A percentile compares a stretch with the other conserved stretches of the same genome.
These are phyloP conservation scores for Populus ilicifolia DNA, from an alignment of 345 rosid species.

Conservation along the genomic window DNA sequence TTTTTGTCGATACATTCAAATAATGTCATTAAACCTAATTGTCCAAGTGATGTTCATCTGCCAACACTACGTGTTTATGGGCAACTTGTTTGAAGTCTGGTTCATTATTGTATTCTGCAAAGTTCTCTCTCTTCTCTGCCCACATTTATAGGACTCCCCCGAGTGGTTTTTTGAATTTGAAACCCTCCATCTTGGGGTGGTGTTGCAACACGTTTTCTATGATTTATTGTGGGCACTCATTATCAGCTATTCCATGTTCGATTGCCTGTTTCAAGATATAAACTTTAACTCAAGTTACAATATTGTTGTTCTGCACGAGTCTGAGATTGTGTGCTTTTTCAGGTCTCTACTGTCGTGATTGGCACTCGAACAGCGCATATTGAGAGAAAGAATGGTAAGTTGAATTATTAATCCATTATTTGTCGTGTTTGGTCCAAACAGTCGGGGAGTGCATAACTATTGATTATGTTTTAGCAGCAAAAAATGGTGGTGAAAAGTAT, in stretches of 20 bases:
- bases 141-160: not conserved
- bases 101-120: not conserved
- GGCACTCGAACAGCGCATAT: conserved; percentile 66
- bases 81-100: not conserved
- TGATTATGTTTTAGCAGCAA: conserved; percentile 7
- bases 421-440: not conserved
- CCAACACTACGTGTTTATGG: not conserved
- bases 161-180: not conserved
- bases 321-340: conserved; percentile 11
- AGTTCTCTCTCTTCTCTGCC: not conserved
- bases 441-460: not conserved
- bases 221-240: not conserved
- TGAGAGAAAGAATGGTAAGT: conserved; percentile 72
- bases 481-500: conserved; percentile 13
- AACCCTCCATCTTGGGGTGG: not conserved
- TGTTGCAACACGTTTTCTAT: not conserved
- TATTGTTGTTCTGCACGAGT: not conserved
- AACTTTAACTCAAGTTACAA: not conserved
- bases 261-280: not conserved
- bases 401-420: not conserved
- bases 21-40: not conserved
- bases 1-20: not conserved
- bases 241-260: not conserved
- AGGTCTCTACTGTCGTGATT: conserved; percentile 47
- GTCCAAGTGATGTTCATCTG: not conserved